phyloP scores from a whole-genome alignment of 495 filamentous ascomycete genomes.

The Penicillium pancosmium region DNA sequence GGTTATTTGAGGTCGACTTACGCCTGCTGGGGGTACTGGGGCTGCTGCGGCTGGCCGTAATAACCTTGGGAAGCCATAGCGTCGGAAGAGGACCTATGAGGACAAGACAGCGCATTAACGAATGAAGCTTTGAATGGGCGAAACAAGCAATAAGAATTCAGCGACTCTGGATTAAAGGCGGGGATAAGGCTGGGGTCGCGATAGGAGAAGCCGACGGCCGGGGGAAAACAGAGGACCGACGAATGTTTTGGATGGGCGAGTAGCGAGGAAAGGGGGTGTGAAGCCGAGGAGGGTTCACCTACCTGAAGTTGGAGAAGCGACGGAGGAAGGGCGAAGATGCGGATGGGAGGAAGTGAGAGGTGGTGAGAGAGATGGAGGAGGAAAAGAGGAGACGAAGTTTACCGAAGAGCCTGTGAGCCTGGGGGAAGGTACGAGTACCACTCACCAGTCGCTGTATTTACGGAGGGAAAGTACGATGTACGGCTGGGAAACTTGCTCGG shows the following conservation, averaged over 20 bases:
- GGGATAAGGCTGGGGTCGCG: not conserved
- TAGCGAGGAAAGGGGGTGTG: slow-evolving; percentile 1
- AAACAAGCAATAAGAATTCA: not conserved
- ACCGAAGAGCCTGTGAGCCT: no score
- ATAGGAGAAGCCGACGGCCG: not conserved
- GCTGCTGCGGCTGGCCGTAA: slow-evolving; percentile 31
- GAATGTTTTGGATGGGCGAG: not conserved
- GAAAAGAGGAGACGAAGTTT: slow-evolving; percentile 25
- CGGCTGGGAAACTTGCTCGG: not conserved
- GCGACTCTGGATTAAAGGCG: no score
- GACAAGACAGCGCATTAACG: slow-evolving; percentile 10
- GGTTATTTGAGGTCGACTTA: slow-evolving; percentile 10
- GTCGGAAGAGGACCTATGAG: slow-evolving; percentile 9
- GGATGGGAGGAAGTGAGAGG: slow-evolving; percentile 7
- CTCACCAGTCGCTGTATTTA: slow-evolving; percentile 7
- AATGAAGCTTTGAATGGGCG: not conserved
- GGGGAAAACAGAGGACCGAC: not conserved
- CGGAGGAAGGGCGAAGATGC: slow-evolving; percentile 6
- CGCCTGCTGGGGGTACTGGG: slow-evolving; percentile 14
- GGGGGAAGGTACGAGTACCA: not conserved
- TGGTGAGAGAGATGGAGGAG: slow-evolving; percentile 12
- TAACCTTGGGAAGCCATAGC: slow-evolving; percentile 53
- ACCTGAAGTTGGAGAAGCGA: slow-evolving; percentile 20
- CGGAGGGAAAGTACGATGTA: slow-evolving; percentile 6
- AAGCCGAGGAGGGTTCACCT: slow-evolving; percentile 10